Evolutionary conservation across 2,329 filamentous ascomycete species (phyloP), one percentile per base, ranked within the genome.

Genomic region (Ophiostoma ulmi): DNA sequence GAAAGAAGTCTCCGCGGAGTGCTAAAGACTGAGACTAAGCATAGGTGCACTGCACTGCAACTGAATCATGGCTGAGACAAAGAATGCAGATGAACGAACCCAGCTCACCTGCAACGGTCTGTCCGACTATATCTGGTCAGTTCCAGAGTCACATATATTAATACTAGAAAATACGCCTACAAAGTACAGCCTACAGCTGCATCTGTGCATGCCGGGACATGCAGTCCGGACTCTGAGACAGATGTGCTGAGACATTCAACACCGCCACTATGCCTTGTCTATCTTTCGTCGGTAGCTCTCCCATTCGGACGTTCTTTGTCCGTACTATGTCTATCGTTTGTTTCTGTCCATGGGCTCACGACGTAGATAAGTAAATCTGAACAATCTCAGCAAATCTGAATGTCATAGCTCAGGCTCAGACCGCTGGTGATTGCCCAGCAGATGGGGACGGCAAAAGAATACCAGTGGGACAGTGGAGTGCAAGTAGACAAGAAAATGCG

Each of bases 81-180:
- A 17, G 39, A 10, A 44, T 22, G 48, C 48, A 55, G 39, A 17
- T 20, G n/a, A 10, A 58, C 22, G 44, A 58, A 22, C n/a, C 52
- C 52, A 58, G 52, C 52, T 58, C 52, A 26, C 52, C 8, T 58
- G 52, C 52, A 58, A 58, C 52, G 52, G 52, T 58, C 52, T 58
- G 52, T 26, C 52, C 52, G 52, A 58, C 52, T 58, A 17, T 11
- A 10, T 44, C 22, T 13, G 5, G 41, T 4, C 14, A 39, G 41
- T 1, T 44, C 14, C 41, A 17, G 39, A 38, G 38, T 39, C 8
- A 3, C 38, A 10, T 39, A 39, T 39, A 11, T 10, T 11, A 39
- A 39, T 39, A 39, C 38, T 11, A 39, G 38, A 39, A 39, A 39
- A 39, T 39, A 39, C 38, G 10, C 38, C 38, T 39, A 39, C 39